Evolutionary conservation across 805 yeast genomes (phyloP), one percentile per base, ranked within the genome.

Genomic region (Gaillardinia entomophila): DNA sequence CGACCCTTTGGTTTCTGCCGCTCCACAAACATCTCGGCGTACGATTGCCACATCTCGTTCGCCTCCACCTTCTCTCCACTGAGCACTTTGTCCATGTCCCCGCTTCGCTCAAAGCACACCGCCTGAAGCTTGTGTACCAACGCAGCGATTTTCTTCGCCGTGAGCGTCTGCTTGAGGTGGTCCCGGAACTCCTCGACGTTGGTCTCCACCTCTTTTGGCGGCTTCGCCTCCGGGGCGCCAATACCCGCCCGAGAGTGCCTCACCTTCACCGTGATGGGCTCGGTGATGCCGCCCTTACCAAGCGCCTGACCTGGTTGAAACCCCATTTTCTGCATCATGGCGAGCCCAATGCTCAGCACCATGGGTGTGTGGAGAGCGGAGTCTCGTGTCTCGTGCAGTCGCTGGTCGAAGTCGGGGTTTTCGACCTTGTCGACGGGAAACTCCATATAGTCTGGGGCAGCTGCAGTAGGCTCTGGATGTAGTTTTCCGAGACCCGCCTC

Each of bases 251-350:
- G 42, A 5, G 45, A 41, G 2, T 31, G 33, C 11, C 48, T 49
- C 4, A 38, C 18, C 16, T 38, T 37, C 1, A 53, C 41, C 10
- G 46, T 6, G 6, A 68, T 44, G 1, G 75, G 73, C 28, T 52
- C 63, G 4, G 33, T 24, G 4, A 55, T 34, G n/a, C 16, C 29
- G 2, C 32, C 17, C 15, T 32, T 41, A 0, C 81, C 79, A 12
- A 74, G 49, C 0, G 63, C 44, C 16, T 64, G 58, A 13, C 79
- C 81, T 3, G 65, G 46, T 33, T 57, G 62, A 45, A 63, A 77
- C 1, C 82, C 83, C 82, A 77, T 77, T 41, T 62, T 70, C 41
- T 62, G 57, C 82, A 77, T 75, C 39, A 77, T 74, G 4, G 61
- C 42, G 16, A 73, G 54, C 0, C 77, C 79, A 30, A 63, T 57